These are phyloP conservation scores for Plasmodium vinckei DNA, from an alignment of 169 alveolate genomes.

Conservation along the genomic window DNA sequence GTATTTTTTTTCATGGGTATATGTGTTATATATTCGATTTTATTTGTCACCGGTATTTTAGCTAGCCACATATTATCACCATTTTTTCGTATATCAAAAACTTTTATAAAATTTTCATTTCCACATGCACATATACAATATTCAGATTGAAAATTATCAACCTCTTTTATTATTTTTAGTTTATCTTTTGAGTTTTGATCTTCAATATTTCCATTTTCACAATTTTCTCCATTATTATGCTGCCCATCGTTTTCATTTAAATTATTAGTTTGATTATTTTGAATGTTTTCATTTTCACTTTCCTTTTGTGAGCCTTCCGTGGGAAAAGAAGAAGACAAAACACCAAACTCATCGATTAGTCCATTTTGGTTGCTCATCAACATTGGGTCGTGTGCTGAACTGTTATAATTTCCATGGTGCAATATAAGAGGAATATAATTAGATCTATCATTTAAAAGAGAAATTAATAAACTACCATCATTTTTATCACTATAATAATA, in stretches of 20 bases:
- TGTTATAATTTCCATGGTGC: neutral
- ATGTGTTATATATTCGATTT: conserved; percentile 54
- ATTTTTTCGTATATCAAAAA: conserved; percentile 59
- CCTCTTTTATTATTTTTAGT: conserved; percentile 32
- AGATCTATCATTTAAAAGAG: conserved; percentile 39
- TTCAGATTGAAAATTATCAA: conserved; percentile 35
- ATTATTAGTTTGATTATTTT: neutral
- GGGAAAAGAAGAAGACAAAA: too few species aligned
- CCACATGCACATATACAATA: conserved; percentile 72
- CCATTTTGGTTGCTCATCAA: too few species aligned
- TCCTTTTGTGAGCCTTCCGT: neutral
- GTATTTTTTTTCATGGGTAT: conserved; percentile 43
- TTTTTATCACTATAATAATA: conserved; percentile 62
- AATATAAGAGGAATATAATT: conserved; percentile 36
- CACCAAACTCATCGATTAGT: too few species aligned
- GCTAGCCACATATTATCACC: conserved; percentile 64
- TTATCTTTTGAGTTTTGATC: conserved; percentile 29
- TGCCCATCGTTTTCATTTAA: neutral
- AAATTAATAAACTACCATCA: conserved; percentile 55
- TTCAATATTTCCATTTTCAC: neutral
- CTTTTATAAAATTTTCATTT: conserved; percentile 68
- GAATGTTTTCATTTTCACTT: neutral
- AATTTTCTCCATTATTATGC: too few species aligned
- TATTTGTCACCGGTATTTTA: conserved; percentile 57
- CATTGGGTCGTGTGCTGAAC: neutral